A percentile compares a stretch with the other conserved stretches of the same genome.
Conservation (phyloP, 2,329 filamentous ascomycete species). For the Orbilia oligospora region DNA sequence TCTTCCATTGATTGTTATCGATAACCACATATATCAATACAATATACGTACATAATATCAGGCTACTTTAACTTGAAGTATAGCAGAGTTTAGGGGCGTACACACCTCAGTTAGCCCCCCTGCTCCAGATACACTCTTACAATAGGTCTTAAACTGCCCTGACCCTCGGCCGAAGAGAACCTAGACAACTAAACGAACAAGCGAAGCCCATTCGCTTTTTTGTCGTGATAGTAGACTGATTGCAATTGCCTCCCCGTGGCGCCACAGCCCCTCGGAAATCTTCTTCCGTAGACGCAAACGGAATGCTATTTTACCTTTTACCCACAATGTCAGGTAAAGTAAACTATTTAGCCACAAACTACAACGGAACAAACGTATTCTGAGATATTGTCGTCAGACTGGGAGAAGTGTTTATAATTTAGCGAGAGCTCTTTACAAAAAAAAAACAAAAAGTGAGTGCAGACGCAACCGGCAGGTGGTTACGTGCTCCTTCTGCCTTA, state of each 20-base stretch:
- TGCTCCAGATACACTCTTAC: neutral
- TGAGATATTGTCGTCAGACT: neutral
- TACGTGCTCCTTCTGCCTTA: neutral
- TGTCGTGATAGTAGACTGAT: constrained; percentile 1
- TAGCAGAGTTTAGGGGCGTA: neutral
- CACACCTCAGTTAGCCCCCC: neutral
- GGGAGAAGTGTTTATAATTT: neutral
- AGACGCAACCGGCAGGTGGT: constrained; percentile 24
- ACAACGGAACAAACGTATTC: neutral
- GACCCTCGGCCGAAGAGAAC: neutral
- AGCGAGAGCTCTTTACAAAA: neutral
- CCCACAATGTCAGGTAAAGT: constrained; percentile 10
- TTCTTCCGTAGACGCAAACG: constrained; percentile 20
- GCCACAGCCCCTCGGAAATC: neutral
- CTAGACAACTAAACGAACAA: neutral
- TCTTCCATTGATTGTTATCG: neutral
- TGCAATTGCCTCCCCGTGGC: neutral
- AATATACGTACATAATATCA: too few species aligned
- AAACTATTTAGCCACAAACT: constrained; percentile 9
- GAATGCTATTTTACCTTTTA: constrained; percentile 1
- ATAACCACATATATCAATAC: neutral
- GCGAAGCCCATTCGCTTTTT: neutral
- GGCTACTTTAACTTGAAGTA: neutral
- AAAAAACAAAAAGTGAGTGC: neutral
- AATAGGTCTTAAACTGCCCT: neutral